Base-by-base conservation (phyloP, 208 protist species). In the Trypanosoma rangeli region DNA sequence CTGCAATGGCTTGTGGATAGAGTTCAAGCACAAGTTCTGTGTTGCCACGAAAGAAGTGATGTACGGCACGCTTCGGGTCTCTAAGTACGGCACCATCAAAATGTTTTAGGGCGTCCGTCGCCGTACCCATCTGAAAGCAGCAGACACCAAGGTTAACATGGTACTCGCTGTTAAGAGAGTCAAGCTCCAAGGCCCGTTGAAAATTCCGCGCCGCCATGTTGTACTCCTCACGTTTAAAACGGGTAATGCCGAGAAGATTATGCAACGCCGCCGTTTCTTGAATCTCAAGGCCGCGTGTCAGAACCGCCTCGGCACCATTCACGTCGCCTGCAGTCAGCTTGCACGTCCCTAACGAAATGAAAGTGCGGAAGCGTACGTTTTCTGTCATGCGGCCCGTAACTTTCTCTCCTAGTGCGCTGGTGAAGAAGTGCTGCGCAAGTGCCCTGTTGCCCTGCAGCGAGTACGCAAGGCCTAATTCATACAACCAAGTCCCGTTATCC, bases 401-500 rank as follows among this genome's bases (percentile, higher is more conserved):
- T 42, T 80, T 75, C 35, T 90, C 85, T n/a, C 81, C 72, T 55
- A 92, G 57, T 24, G 87, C 55, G 20, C 56, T 63, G 46, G 78
- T 49, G 44, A 86, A 84, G 57, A 73, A 80, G 16, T 84, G 63
- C 64, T 87, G 84, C 1, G 86, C 86, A 5, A 85, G 60, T 20
- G 53, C 74, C 16, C 66, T 60, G 24, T 67, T 71, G 7, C 83
- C 82, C 35, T 82, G 76, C 37, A 62, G 54, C 3, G 79, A 55
- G 68, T 90, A 84, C 29, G 76, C 76, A 28, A 87, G 65, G 1
- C 90, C 89, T 13, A 93, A 67, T 68, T 97, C 85, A 64, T 85
- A 95, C 39, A 83, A 73, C 89, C 88, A 95, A 5, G 78, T 76
- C 10, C 89, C 93, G 70, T 95, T 97, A 64, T 92, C 87, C 5